Evolutionary conservation across 352 stramenopile species (phyloP), one percentile per base, ranked within the genome.

Genomic region (Pythium chondricola): DNA sequence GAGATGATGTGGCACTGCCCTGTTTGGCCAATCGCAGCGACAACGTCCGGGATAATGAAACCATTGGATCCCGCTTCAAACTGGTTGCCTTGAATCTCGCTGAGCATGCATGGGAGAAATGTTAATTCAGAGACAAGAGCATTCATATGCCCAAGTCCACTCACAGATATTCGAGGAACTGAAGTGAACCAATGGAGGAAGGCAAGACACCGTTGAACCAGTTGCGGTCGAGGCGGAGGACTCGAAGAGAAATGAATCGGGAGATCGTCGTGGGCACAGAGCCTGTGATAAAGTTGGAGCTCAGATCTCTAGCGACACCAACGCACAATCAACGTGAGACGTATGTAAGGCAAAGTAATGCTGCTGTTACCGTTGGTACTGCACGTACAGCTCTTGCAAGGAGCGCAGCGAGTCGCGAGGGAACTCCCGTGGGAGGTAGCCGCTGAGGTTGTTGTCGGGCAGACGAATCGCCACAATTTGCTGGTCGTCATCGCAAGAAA

Each of bases 221-320:
- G 39, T 88, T 88, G 39, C 56, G 53, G 36, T 88, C 66, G 25
- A 88, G 65, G 11, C 67, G 69, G 22, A 88, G 61, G n/a, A 69
- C 58, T 2, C 61, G 59, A 8, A 88, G 45, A 0, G 42, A 32
- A n/a, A 24, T 38, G 4, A 88, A 50, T 16, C 36, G 31, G 0
- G 71, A 79, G 3, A 85, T 14, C 7, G 69, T 81, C 32, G 63
- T 43, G 11, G 76, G 76, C 13, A 86, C 58, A 4, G 63, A 26
- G 0, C 74, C 66, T 4, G 62, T 71, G 24, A 88, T 61, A 52
- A 81, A 88, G 42, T 88, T 88, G 16, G 60, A 82, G 58, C 76
- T 86, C 35, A 88, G 36, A 36, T 88, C 76, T 18, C 76, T 88
- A 53, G 9, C 27, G 13, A 14, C 26, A 29, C 1, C 11, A 43